Evolutionary conservation across 768 basidiomycete genomes (phyloP).

Genomic region (Tulasnella sp.): DNA sequence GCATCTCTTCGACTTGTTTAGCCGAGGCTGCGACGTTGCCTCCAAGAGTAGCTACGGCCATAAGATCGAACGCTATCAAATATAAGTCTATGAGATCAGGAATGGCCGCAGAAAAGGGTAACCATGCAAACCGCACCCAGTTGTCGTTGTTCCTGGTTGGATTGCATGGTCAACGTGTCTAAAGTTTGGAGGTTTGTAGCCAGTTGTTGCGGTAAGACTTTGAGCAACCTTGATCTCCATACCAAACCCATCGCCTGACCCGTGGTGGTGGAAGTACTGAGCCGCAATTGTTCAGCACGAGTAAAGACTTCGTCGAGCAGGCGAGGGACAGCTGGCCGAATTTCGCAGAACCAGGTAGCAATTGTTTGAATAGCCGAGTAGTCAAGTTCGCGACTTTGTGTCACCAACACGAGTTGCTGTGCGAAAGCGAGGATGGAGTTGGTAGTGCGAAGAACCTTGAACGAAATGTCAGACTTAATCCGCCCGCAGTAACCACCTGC

Average conservation of each 20-base stretch:
- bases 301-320: conserved; percentile 44
- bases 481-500: neutral
- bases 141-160: neutral
- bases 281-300: conserved; percentile 52
- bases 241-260: conserved; percentile 74
- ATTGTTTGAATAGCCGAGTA: conserved; percentile 30
- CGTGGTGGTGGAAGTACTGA: conserved; percentile 59
- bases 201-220: conserved; percentile 43
- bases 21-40: neutral
- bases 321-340: neutral
- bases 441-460: conserved; percentile 7
- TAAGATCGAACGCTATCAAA: conserved; percentile 22
- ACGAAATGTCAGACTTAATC: neutral
- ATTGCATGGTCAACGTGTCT: neutral
- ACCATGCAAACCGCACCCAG: neutral
- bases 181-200: neutral
- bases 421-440: conserved; percentile 4
- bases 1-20: neutral
- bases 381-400: conserved; percentile 27
- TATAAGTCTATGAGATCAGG: neutral
- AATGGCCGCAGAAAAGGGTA: neutral
- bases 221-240: conserved; percentile 56
- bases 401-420: neutral
- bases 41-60: conserved; percentile 8
- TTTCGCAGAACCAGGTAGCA: neutral